These are phyloP conservation scores for Penicillium glabrum DNA, from an alignment of 2,329 filamentous ascomycete species.

Conservation along the genomic window DNA sequence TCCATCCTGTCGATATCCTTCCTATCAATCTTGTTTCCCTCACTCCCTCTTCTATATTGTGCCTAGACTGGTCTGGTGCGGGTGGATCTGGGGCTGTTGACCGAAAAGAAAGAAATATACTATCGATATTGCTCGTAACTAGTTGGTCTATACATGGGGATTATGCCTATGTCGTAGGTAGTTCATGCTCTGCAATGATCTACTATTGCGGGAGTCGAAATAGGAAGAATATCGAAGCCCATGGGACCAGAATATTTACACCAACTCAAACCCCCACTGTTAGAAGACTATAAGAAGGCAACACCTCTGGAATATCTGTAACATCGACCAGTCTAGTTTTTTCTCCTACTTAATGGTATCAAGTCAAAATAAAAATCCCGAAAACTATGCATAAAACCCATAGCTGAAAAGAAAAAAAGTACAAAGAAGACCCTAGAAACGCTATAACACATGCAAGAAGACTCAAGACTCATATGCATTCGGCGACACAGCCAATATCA, in stretches of 20 bases:
- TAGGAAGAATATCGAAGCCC: too few species aligned
- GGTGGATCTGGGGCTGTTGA: slow-evolving; percentile 18
- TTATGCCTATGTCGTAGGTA: background rate
- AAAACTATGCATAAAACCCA: background rate
- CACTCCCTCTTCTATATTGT: slow-evolving; percentile 17
- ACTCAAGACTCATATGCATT: slow-evolving; percentile 27
- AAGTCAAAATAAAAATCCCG: background rate
- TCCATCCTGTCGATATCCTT: slow-evolving; percentile 13
- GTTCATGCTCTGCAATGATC: background rate
- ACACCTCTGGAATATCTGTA: background rate
- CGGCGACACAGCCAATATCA: slow-evolving; percentile 58
- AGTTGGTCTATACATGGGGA: background rate
- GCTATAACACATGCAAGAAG: background rate
- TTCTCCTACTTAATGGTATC: background rate
- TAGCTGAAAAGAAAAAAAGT: background rate
- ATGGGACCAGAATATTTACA: too few species aligned
- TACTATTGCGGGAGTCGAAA: background rate
- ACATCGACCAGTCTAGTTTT: background rate
- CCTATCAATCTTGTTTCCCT: slow-evolving; percentile 11
- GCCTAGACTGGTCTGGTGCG: slow-evolving; percentile 26
- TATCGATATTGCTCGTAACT: background rate
- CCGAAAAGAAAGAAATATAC: slow-evolving; percentile 15
- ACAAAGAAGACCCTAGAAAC: background rate
- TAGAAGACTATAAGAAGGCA: too few species aligned
- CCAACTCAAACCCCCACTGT: too few species aligned